phyloP scores from a whole-genome alignment of 2,329 filamentous ascomycete genomes.

The Akanthomyces lecanii region DNA sequence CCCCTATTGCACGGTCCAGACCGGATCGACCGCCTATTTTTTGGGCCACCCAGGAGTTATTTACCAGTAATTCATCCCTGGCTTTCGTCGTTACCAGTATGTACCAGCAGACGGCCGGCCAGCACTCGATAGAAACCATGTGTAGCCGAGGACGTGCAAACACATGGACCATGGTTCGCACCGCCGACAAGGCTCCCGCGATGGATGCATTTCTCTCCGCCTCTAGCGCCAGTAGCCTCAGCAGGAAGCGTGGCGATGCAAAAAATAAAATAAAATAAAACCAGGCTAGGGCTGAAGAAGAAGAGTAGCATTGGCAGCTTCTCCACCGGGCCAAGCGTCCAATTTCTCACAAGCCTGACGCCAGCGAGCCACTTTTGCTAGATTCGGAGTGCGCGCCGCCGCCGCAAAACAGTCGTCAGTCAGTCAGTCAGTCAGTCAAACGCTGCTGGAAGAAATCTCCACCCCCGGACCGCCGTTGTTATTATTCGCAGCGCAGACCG shows the following conservation, averaged over 20 bases:
- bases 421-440: background rate
- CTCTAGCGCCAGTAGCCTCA: background rate
- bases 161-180: too few relatives aligned
- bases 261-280: too few relatives aligned
- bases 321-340: background rate
- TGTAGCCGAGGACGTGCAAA: too few relatives aligned
- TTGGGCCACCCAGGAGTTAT: too few relatives aligned
- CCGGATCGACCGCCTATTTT: background rate
- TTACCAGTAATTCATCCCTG: too few relatives aligned
- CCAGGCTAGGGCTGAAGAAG: background rate
- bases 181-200: too few relatives aligned
- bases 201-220: background rate
- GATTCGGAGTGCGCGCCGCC: background rate
- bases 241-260: too few relatives aligned
- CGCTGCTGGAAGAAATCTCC: too few relatives aligned
- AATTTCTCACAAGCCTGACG: background rate
- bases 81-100: too few relatives aligned
- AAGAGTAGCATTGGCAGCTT: background rate
- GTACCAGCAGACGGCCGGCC: too few relatives aligned
- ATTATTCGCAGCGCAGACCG: background rate
- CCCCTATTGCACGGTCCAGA: background rate
- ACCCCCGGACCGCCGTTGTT: background rate
- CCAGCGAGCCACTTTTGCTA: background rate
- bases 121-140: too few relatives aligned
- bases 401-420: background rate